Evolutionary conservation across 2,329 filamentous ascomycete species (phyloP).

Genomic region (Fusarium irregulare): DNA sequence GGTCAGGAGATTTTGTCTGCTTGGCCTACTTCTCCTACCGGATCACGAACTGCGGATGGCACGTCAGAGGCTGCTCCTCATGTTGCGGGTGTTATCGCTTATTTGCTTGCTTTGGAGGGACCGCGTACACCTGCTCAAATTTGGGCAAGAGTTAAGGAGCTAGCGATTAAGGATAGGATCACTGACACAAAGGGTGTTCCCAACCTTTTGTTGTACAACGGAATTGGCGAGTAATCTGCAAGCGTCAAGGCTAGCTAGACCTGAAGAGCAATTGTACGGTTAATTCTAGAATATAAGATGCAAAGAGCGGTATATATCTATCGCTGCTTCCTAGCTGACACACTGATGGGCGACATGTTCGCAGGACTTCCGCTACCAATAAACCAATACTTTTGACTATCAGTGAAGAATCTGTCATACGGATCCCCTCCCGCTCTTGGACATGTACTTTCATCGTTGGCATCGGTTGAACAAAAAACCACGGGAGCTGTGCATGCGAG

Average conservation of each 20-base stretch:
- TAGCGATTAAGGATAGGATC: constrained; percentile 29
- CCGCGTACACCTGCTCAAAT: constrained; percentile 11
- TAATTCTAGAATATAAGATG: too few species aligned
- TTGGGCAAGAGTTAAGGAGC: constrained; percentile 4
- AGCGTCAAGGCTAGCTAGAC: rapidly evolving
- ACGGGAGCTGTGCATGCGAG: background rate
- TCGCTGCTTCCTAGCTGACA: background rate
- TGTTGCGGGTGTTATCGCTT: constrained; percentile 39
- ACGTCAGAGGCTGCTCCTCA: constrained; percentile 38
- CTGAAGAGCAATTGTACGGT: too few species aligned
- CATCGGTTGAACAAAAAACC: background rate
- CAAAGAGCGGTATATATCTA: background rate
- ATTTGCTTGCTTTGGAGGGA: constrained; percentile 37
- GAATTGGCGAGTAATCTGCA: constrained; percentile 12
- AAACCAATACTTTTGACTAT: rapidly evolving
- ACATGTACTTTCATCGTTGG: background rate
- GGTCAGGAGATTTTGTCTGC: constrained; percentile 40
- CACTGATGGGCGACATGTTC: rapidly evolving
- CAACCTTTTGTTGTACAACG: constrained; percentile 34
- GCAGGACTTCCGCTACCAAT: background rate
- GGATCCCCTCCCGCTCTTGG: background rate
- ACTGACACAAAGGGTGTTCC: constrained; percentile 17
- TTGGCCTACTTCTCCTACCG: constrained; percentile 26
- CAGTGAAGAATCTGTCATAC: background rate
- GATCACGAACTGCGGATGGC: constrained; percentile 3